A percentile compares a stretch with the other conserved stretches of the same genome.
Evolutionary conservation across 2,329 filamentous ascomycete genomes (phyloP).

Genomic region (Aspergillus ibericus): DNA sequence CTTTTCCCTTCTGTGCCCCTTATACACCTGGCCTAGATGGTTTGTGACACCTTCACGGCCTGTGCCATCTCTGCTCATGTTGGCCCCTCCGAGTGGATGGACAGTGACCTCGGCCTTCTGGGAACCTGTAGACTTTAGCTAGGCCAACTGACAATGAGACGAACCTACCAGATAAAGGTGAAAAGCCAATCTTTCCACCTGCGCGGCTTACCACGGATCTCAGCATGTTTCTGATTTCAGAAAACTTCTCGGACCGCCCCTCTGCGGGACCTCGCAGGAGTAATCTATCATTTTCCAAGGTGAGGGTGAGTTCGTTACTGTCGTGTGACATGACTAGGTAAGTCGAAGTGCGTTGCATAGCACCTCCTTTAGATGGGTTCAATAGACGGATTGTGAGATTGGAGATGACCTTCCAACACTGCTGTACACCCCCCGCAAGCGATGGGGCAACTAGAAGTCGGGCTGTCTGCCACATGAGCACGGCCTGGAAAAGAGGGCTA

Average conservation of each 20-base stretch:
- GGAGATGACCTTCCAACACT: background rate
- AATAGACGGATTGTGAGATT: background rate
- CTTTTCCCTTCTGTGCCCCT: background rate
- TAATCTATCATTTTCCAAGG: background rate
- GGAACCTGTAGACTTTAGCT: background rate
- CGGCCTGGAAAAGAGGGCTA: conserved; percentile 11
- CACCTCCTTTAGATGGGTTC: background rate
- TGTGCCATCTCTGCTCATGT: background rate
- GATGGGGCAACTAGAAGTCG: background rate
- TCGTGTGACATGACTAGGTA: conserved; percentile 5
- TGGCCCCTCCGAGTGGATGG: background rate
- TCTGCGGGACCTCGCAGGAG: background rate
- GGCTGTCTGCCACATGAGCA: conserved; percentile 12
- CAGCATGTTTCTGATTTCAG: background rate
- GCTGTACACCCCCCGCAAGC: background rate
- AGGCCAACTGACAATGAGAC: background rate
- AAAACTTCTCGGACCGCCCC: background rate
- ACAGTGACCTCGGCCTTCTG: background rate
- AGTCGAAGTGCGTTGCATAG: background rate
- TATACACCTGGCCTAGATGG: background rate
- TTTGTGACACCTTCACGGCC: background rate
- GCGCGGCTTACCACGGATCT: background rate
- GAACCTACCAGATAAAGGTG: background rate
- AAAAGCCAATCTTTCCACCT: background rate
- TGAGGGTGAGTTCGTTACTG: background rate